These are phyloP conservation scores for Ziziphus jujuba DNA, from an alignment of 306 rosid genomes.

Conservation along the genomic window DNA sequence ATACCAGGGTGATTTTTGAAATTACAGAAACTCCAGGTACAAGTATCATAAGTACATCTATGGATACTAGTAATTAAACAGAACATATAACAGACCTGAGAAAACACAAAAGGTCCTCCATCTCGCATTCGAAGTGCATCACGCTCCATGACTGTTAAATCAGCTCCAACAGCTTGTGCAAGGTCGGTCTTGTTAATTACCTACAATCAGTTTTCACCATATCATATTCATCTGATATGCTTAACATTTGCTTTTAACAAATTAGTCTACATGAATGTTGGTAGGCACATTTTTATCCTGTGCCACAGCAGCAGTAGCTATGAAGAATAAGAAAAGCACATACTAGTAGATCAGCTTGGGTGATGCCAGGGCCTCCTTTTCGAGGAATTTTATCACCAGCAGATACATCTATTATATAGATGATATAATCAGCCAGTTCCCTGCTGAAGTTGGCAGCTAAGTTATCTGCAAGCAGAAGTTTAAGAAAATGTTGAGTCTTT, in stretches of 20 bases:
- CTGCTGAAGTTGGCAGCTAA: constrained; percentile 98
- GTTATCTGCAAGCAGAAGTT: constrained; percentile 67
- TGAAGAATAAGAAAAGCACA: constrained; percentile 26
- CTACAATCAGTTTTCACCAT: constrained; percentile 37
- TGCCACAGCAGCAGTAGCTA: constrained; percentile 9
- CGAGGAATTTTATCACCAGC: constrained; percentile 97
- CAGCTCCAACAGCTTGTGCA: constrained; percentile 93
- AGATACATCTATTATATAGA: constrained; percentile 94
- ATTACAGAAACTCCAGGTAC: too few species aligned
- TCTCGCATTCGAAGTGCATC: constrained; percentile 97
- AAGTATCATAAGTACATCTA: too few species aligned
- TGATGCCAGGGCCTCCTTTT: constrained; percentile 99
- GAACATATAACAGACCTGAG: constrained; percentile 71
- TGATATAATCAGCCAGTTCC: constrained; percentile 96
- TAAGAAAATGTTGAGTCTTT: constrained; percentile 18
- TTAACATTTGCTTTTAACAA: background rate
- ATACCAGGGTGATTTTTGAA: too few species aligned
- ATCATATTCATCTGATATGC: constrained; percentile 11
- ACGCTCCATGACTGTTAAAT: constrained; percentile 85
- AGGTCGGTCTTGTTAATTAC: constrained; percentile 97
- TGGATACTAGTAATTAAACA: too few species aligned
- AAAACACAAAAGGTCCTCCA: constrained; percentile 94
- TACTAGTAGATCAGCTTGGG: constrained; percentile 99
- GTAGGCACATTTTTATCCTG: background rate
- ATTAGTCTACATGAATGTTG: background rate